These are phyloP conservation scores for Aurantiochytrium sp. DNA, from an alignment of 108 stramenopile genomes.

Conservation along the genomic window DNA sequence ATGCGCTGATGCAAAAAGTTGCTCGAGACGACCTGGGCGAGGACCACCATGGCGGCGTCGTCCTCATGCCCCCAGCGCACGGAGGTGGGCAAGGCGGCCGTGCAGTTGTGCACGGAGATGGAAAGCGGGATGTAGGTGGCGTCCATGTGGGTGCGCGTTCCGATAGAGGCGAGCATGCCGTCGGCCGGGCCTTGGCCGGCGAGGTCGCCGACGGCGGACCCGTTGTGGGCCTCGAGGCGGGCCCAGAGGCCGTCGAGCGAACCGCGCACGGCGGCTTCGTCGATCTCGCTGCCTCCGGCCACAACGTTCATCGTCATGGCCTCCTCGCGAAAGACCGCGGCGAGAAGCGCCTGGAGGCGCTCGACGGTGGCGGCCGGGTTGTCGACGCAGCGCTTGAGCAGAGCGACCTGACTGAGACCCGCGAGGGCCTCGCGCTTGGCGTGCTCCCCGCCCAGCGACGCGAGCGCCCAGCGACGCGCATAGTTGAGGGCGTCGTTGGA, in stretches of 20 bases:
- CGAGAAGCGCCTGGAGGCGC: neutral
- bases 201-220: neutral
- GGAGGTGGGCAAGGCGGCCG: neutral
- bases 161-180: neutral
- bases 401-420: neutral
- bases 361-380: neutral
- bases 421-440: neutral
- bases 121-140: conserved; percentile 16
- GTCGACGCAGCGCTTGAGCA: neutral
- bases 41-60: conserved; percentile 15
- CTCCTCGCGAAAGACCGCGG: neutral
- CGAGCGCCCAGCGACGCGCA: neutral
- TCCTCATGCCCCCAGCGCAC: neutral
- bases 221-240: neutral
- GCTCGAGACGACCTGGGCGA: neutral
- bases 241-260: neutral
- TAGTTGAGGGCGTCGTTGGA: neutral
- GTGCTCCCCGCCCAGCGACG: neutral
- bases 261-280: neutral
- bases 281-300: neutral
- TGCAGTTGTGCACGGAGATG: neutral
- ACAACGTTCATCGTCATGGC: neutral
- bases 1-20: conserved; percentile 17
- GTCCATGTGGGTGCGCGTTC: neutral
- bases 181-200: neutral